These are phyloP conservation scores for Trichoderma sp. DNA, from an alignment of 2,329 filamentous ascomycete genomes.

Conservation along the genomic window DNA sequence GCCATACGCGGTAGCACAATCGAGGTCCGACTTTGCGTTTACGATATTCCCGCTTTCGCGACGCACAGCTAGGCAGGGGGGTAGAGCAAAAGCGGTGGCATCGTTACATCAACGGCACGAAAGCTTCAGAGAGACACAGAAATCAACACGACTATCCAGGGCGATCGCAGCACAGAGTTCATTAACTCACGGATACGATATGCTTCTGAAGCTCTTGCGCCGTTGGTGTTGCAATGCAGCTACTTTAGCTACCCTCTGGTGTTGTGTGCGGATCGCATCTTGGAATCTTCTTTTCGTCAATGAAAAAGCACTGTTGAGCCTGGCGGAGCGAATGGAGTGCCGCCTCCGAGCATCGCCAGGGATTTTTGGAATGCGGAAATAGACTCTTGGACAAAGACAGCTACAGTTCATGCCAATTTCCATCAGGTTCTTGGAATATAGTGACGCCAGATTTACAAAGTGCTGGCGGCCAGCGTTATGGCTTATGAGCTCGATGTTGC, in stretches of 20 bases:
- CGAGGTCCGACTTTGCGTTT: neutral
- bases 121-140: neutral
- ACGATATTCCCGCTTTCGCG: neutral
- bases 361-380: neutral
- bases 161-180: neutral
- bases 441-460: neutral
- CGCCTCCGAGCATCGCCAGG: neutral
- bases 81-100: neutral
- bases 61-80: neutral
- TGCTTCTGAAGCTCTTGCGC: neutral
- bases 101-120: neutral
- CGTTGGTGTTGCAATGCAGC: neutral
- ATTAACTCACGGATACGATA: neutral
- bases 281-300: neutral
- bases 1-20: neutral
- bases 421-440: neutral
- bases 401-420: neutral
- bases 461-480: neutral
- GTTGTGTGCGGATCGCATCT: neutral
- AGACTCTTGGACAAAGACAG: neutral
- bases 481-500: neutral
- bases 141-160: neutral
- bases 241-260: neutral
- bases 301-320: neutral
- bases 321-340: neutral